Conservation (phyloP, 192 early-diverging fungal genomes). For the Helicostylum pulchrum region DNA sequence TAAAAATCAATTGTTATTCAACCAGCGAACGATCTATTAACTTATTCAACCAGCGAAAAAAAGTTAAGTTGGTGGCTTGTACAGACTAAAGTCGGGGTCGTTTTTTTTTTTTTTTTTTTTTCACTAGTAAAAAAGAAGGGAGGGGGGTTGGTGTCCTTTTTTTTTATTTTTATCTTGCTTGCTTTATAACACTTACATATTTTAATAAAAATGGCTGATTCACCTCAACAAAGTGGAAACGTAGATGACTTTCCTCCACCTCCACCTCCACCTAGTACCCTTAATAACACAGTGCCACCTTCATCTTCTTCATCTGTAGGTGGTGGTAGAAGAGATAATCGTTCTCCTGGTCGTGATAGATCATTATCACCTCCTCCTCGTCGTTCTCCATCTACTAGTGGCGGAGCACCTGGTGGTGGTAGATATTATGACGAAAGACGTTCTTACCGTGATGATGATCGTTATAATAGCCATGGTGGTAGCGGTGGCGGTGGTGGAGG, state of each 20-base stretch:
- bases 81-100: too few species aligned
- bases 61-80: too few species aligned
- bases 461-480: constrained; percentile 7
- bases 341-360: constrained; percentile 22
- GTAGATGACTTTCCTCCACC: constrained; percentile 12
- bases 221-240: neutral
- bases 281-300: neutral
- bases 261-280: constrained; percentile 3
- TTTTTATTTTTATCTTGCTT: too few species aligned
- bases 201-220: constrained; percentile 11
- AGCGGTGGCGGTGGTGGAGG: neutral
- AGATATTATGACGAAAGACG: constrained; percentile 27
- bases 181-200: too few species aligned
- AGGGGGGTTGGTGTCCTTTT: too few species aligned
- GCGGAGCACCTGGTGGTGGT: neutral
- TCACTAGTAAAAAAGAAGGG: too few species aligned
- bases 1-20: too few species aligned
- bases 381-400: constrained; percentile 14
- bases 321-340: neutral
- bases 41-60: too few species aligned
- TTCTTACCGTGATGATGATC: constrained; percentile 20
- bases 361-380: constrained; percentile 24
- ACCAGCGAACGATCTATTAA: too few species aligned
- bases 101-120: too few species aligned
- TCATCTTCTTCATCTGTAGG: constrained; percentile 1